Conservation (phyloP, 441 rosid species). For the Eruca vesicaria region DNA sequence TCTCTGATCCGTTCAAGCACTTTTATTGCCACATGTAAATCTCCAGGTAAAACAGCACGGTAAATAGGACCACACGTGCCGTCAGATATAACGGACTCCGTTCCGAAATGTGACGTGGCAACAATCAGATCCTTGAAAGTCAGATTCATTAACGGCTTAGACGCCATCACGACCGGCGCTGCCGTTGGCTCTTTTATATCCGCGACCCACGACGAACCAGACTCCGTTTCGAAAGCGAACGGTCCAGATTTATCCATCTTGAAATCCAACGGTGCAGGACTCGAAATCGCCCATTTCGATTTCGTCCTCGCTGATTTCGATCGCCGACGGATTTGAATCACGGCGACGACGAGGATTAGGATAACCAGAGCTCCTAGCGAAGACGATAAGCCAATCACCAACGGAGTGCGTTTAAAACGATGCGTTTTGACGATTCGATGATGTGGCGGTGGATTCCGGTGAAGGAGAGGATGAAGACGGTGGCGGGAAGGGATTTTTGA, state of each 20-base stretch:
- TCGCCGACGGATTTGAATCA: constrained; percentile 39
- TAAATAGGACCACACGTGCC: constrained; percentile 82
- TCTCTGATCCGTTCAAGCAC: constrained; percentile 71
- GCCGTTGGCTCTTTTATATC: constrained; percentile 83
- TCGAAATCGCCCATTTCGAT: constrained; percentile 86
- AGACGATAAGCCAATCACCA: constrained; percentile 46
- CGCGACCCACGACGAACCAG: constrained; percentile 86
- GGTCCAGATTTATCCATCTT: constrained; percentile 88
- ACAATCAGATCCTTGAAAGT: constrained; percentile 89
- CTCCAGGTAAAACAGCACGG: constrained; percentile 80
- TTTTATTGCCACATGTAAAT: constrained; percentile 87
- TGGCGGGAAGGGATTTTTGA: constrained; percentile 38
- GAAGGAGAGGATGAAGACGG: constrained; percentile 11
- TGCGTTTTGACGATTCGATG: constrained; percentile 6
- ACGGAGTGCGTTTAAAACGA: constrained; percentile 24
- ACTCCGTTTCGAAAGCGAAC: constrained; percentile 82
- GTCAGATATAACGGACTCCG: constrained; percentile 74
- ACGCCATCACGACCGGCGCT: constrained; percentile 71
- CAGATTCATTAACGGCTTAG: constrained; percentile 82
- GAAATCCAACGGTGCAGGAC: constrained; percentile 58
- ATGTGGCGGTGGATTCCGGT: constrained; percentile 26
- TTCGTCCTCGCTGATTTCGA: constrained; percentile 35
- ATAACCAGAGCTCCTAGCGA: constrained; percentile 44
- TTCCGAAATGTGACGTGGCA: constrained; percentile 89
- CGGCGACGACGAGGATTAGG: constrained; percentile 27